phyloP scores from a whole-genome alignment of 805 yeast species.

The Vanderwaltozyma polyspora region DNA sequence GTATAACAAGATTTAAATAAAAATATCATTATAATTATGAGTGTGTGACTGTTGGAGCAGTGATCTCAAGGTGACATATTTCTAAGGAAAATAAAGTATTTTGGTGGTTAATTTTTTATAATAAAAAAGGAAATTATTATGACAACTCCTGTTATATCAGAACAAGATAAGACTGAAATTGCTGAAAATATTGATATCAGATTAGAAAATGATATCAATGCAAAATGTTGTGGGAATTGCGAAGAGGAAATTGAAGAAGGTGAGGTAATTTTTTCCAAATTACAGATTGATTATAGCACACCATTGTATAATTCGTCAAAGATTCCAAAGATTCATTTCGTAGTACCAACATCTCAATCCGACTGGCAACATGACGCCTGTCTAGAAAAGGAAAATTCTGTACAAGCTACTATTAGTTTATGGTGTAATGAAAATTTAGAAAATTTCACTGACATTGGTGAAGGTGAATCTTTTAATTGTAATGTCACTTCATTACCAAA shows the following conservation, averaged over 20 bases:
- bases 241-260: slow-evolving; percentile 6
- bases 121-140: too few species aligned
- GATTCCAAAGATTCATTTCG: slow-evolving; percentile 57
- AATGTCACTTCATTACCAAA: slow-evolving; percentile 44
- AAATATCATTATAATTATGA: too few species aligned
- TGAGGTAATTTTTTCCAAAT: slow-evolving; percentile 14
- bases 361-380: slow-evolving; percentile 81
- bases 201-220: not conserved
- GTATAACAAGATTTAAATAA: too few species aligned
- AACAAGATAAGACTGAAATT: not conserved
- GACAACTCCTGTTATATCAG: slow-evolving; percentile 1
- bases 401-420: slow-evolving; percentile 35
- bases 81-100: too few species aligned
- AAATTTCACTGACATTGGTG: slow-evolving; percentile 22
- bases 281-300: slow-evolving; percentile 24
- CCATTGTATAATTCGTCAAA: slow-evolving; percentile 63
- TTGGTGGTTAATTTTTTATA: too few species aligned
- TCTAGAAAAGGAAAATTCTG: slow-evolving; percentile 30
- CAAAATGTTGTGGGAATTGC: slow-evolving; percentile 1
- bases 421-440: slow-evolving; percentile 28
- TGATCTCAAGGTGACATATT: too few species aligned
- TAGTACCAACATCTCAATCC: slow-evolving; percentile 71
- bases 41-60: too few species aligned
- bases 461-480: slow-evolving; percentile 17
- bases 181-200: not conserved